Base-by-base conservation (phyloP, 2,329 filamentous ascomycete species). In the Myrmaecium sp. region DNA sequence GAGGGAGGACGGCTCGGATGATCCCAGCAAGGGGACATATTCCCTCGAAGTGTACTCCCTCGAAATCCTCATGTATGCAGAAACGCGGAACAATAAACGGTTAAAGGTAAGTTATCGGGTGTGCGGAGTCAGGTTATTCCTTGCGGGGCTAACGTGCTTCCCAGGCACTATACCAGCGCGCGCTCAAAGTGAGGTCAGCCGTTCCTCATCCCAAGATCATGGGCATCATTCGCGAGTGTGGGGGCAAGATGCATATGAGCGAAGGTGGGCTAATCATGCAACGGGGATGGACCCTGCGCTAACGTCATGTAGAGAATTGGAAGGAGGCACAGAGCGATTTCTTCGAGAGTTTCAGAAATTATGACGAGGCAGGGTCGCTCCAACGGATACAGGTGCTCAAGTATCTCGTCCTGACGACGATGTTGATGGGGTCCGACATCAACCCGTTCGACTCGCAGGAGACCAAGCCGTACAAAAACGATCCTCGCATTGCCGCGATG, bases 161-260 rank as follows among this genome's bases (percentile, higher is more conserved):
- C 32, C 39, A 66, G 62, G 68, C 75, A 9, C 64, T 95, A 10
- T 98, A 95, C 52, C 78, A 93, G 50, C 76, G 79, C 33, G 89
- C 89, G 4, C 66, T 98, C 26, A 78, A 78, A 37, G 86, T 98
- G 29, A 76, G 82, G 34, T 95, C 89, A n/a, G 89, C 89, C 0
- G 89, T 98, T 8, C 86, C 89, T 20, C 89, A 98, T 55, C 89
- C 89, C 32, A 92, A 93, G 57, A 93, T 98, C 50, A 94, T 95
- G 82, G 89, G 89, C 27, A 86, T 98, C 50, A 98, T 98, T 47
- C 77, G 86, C 29, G 89, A 98, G 58, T 98, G 89, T 49, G 89
- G 89, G 43, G 89, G 89, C 41, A 98, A 98, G 63, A 98, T 98
- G 89, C 84, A 95, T 59, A 95, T 98, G 89, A 89, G 80, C 51